A percentile compares a stretch with the other conserved stretches of the same genome.
These are phyloP conservation scores for Russula ochroleuca DNA, from an alignment of 768 basidiomycete species.

Conservation along the genomic window DNA sequence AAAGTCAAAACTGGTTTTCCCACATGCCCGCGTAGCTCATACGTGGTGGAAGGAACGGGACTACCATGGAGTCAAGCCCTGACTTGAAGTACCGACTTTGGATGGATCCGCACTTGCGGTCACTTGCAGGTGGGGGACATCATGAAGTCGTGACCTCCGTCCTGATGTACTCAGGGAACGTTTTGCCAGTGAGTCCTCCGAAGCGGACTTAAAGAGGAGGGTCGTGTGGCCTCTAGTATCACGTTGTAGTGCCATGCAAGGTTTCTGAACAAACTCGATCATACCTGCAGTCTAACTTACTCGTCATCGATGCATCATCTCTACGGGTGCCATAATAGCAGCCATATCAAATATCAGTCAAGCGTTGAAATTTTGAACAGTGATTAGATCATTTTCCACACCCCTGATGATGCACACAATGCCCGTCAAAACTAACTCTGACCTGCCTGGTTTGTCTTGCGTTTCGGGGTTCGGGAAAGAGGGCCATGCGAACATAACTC, in stretches of 20 bases:
- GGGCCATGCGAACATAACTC: neutral
- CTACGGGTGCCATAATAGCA: too few relatives aligned
- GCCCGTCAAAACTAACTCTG: neutral
- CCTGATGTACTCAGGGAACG: neutral
- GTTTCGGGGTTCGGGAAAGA: neutral
- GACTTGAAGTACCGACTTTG: neutral
- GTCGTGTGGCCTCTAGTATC: too few relatives aligned
- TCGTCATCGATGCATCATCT: neutral
- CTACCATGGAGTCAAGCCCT: neutral
- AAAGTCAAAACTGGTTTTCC: neutral
- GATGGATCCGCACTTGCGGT: neutral
- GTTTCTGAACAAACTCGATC: neutral
- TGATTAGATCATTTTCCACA: neutral
- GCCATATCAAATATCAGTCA: neutral
- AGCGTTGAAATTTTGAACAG: neutral
- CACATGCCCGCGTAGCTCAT: neutral
- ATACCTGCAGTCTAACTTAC: neutral
- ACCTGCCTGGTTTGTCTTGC: neutral
- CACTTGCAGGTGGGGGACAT: neutral
- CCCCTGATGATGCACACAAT: too few relatives aligned
- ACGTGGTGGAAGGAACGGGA: neutral
- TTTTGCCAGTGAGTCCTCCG: neutral
- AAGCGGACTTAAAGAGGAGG: neutral
- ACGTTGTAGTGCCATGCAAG: neutral
- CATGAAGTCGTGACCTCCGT: neutral